A percentile compares a stretch with the other conserved stretches of the same genome.
Conservation (phyloP, 768 basidiomycete species). For the Mrakia gelida region DNA sequence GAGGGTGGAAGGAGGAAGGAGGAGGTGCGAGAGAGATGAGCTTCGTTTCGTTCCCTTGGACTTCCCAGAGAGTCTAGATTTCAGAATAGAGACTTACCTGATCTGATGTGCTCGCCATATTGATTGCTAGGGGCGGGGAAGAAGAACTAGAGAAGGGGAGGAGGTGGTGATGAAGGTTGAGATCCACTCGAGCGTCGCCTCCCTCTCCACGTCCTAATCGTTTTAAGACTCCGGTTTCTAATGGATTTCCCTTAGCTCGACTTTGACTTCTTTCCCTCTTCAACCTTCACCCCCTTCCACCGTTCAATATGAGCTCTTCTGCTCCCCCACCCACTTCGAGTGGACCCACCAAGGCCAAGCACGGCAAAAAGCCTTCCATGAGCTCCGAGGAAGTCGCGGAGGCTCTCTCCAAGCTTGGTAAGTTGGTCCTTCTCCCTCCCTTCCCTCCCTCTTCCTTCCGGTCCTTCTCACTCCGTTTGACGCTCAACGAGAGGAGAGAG, state of each 20-base stretch:
- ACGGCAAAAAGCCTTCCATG: conserved; percentile 27
- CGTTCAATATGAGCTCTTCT: neutral
- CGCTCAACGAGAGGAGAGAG: neutral
- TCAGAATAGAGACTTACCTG: neutral
- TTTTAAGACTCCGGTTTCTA: neutral
- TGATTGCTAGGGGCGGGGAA: neutral
- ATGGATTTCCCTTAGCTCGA: neutral
- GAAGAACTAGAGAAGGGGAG: neutral
- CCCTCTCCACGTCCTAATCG: neutral
- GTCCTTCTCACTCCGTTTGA: too few relatives aligned
- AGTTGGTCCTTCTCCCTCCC: neutral
- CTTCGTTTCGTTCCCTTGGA: neutral
- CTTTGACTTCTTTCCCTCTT: neutral
- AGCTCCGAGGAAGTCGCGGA: conserved; percentile 25
- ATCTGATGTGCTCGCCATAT: conserved; percentile 25
- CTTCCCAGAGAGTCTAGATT: too few relatives aligned
- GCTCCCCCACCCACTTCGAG: neutral
- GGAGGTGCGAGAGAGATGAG: neutral
- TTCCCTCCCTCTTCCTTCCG: neutral
- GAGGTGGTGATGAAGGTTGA: neutral
- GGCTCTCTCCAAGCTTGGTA: conserved; percentile 29
- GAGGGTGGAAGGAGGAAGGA: neutral
- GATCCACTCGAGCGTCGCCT: neutral
- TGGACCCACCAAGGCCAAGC: neutral
- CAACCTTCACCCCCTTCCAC: neutral